phyloP scores from a whole-genome alignment of 2,329 filamentous ascomycete species.

The Teratosphaeria zuluensis region DNA sequence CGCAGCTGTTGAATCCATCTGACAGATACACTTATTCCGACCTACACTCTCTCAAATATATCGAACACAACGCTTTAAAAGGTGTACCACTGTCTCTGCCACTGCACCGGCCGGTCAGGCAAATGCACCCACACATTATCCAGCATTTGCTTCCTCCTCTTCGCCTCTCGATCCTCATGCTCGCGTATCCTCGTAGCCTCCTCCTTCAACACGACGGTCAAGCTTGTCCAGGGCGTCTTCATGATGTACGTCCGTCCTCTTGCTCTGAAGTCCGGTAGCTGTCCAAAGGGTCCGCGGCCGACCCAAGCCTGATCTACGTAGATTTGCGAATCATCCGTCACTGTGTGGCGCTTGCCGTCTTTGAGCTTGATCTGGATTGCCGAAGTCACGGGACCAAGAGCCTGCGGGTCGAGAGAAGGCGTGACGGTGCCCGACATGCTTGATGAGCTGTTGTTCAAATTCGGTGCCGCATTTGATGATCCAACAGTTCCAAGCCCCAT shows the following conservation, averaged over 20 bases:
- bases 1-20: too few species aligned
- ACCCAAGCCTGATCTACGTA: slow-evolving; percentile 95
- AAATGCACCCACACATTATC: slow-evolving; percentile 79
- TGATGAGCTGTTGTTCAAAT: slow-evolving; percentile 5
- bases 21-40: too few species aligned
- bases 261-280: slow-evolving; percentile 60
- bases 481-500: slow-evolving; percentile 59
- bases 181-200: slow-evolving; percentile 80
- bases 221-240: slow-evolving; percentile 64
- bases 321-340: slow-evolving; percentile 67
- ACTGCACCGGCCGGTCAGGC: slow-evolving; percentile 73
- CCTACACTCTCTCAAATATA: too few species aligned
- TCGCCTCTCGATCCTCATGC: slow-evolving; percentile 66
- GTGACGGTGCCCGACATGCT: not conserved
- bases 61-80: slow-evolving; percentile 29
- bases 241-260: slow-evolving; percentile 61
- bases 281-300: slow-evolving; percentile 58
- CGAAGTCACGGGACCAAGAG: slow-evolving; percentile 9
- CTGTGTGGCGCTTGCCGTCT: slow-evolving; percentile 60
- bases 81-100: slow-evolving; percentile 76
- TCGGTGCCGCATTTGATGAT: slow-evolving; percentile 8
- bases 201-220: slow-evolving; percentile 76
- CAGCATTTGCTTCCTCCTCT: slow-evolving; percentile 52
- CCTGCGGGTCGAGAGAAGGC: not conserved
- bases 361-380: slow-evolving; percentile 59